Percentiles rank a stretch among this genome's conserved stretches.
phyloP scores from a whole-genome alignment of 2,329 filamentous ascomycete species.

The Aspergillus caelatus region DNA sequence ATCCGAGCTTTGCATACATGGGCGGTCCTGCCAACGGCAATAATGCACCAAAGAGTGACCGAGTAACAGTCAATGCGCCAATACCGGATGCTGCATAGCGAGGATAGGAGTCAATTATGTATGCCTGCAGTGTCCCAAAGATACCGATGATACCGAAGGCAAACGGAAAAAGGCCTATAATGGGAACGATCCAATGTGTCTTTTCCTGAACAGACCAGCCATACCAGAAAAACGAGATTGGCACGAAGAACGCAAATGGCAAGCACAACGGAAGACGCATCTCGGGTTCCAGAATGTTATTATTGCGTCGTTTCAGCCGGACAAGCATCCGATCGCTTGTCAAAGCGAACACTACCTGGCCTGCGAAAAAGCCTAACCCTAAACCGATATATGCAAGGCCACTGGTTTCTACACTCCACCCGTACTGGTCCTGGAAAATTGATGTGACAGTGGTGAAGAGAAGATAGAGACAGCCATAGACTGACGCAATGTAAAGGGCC shows the following conservation, averaged over 20 bases:
- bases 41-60: conserved; percentile 44
- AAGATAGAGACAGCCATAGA: conserved; percentile 17
- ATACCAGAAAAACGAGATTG: conserved; percentile 59
- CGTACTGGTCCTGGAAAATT: conserved; percentile 14
- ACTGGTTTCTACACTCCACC: conserved; percentile 11
- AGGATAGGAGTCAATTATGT: conserved; percentile 61
- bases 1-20: conserved; percentile 9
- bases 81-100: conserved; percentile 52
- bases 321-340: conserved; percentile 33
- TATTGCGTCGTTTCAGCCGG: conserved; percentile 34
- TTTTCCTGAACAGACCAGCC: conserved; percentile 57
- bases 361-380: conserved; percentile 44
- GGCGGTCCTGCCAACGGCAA: conserved; percentile 8
- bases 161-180: conserved; percentile 59
- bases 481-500: conserved; percentile 10
- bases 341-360: conserved; percentile 38
- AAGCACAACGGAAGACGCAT: conserved; percentile 57
- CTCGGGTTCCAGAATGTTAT: conserved; percentile 47
- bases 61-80: conserved; percentile 56
- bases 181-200: conserved; percentile 61
- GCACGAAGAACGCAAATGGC: conserved; percentile 55
- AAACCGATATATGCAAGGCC: conserved; percentile 49
- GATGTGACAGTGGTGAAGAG: conserved; percentile 18
- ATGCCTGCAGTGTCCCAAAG: conserved; percentile 61
- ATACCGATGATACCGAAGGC: conserved; percentile 55